Evolutionary conservation across 768 basidiomycete genomes (phyloP).

Genomic region (Cyathus striatus): DNA sequence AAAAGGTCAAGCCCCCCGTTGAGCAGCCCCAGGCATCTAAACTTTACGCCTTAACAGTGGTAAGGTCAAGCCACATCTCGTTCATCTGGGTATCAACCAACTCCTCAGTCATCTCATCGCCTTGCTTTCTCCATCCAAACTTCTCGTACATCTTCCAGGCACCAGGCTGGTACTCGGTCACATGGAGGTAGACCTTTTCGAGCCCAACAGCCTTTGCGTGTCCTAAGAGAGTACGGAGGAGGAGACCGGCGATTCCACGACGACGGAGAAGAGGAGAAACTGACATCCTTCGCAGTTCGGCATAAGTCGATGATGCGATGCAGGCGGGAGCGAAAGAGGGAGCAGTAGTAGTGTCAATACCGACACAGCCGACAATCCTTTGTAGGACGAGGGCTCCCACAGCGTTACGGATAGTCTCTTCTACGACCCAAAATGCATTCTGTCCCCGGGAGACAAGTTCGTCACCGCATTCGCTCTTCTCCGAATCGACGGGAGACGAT

Average conservation of each 20-base stretch:
- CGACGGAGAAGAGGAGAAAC: constrained; percentile 14
- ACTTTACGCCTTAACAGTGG: too few species aligned
- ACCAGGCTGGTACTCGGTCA: constrained; percentile 1
- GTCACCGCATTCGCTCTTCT: background rate
- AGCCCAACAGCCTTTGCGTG: constrained; percentile 9
- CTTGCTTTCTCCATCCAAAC: constrained; percentile 8
- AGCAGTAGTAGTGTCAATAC: constrained; percentile 5
- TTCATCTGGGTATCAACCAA: too few species aligned
- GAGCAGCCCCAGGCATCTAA: too few species aligned
- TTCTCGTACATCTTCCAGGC: constrained; percentile 7
- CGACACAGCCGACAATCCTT: constrained; percentile 10
- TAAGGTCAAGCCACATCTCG: too few species aligned
- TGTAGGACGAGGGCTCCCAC: background rate
- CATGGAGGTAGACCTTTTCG: constrained; percentile 2
- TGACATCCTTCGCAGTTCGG: constrained; percentile 16
- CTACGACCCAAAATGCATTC: constrained; percentile 15
- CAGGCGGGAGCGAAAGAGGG: background rate
- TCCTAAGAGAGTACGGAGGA: constrained; percentile 5
- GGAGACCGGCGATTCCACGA: constrained; percentile 10
- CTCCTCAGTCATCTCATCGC: too few species aligned
- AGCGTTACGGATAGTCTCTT: constrained; percentile 4
- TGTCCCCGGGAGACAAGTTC: background rate
- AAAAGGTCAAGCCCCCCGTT: too few species aligned
- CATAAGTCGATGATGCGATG: background rate
- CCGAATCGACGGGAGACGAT: background rate